Base-by-base conservation (phyloP, 2,329 filamentous ascomycete species). In the Alternaria sp. region DNA sequence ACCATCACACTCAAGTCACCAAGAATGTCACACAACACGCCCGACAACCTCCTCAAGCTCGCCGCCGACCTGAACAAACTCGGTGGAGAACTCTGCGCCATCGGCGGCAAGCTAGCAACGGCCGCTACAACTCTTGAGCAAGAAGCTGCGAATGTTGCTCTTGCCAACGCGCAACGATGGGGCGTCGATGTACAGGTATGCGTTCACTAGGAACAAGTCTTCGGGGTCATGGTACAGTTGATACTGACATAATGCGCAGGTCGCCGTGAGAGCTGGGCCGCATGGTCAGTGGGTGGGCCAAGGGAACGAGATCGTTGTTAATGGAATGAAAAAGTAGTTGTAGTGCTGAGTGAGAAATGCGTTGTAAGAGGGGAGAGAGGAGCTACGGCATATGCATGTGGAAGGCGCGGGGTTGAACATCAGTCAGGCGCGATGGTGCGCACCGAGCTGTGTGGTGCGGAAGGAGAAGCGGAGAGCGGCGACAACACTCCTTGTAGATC, bases 81-180 rank as follows among this genome's bases (percentile, higher is more conserved):
- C 12, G 57, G 65, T 26, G 47, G 50, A 6, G 61, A 69, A 6
- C 66, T 74, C 10, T 47, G 62, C 12, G 62, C 59, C 7, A 62
- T 66, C 8, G 65, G 67, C 44, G 61, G 54, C 21, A 71, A 69
- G 6, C 61, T 75, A 2, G 63, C 67, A 3, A 40, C 57, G 5
- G 66, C 66, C 17, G 73, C 70, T 12, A 53, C 56, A 11, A 25
- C 59, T 4, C 63, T 75, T 0, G 69, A 72, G 46, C 64, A 72
- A 57, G 70, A 74, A 67, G 69, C 70, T 3, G 73, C 71, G 1
- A 72, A 72, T 28, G 50, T 74, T 8, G 73, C 73, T 1, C 59
- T 69, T 12, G 69, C 69, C 13, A 65, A 67, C 21, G 61, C 73
- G 9, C 70, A 66, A 55, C 59, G 63, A 10, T 73, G 69, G 69